Conservation (phyloP, 306 rosid species). For the Gynostemma pentaphyllum region DNA sequence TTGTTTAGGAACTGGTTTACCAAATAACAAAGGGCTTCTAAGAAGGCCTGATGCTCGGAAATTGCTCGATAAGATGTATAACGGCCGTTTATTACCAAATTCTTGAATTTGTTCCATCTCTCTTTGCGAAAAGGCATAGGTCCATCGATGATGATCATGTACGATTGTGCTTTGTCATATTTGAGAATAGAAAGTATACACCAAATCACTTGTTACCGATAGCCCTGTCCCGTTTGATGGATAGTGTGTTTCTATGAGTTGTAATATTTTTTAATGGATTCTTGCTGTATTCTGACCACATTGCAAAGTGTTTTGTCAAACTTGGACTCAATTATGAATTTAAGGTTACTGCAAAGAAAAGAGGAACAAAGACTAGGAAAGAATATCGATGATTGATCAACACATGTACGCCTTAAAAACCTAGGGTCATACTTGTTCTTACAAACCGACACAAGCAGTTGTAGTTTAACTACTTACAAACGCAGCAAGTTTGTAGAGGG, state of each 20-base stretch:
- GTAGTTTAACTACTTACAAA: background rate
- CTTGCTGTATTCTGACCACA: background rate
- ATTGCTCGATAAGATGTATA: constrained; percentile 86
- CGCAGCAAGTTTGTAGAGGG: background rate
- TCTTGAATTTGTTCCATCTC: constrained; percentile 30
- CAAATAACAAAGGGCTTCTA: constrained; percentile 84
- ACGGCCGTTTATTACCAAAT: constrained; percentile 67
- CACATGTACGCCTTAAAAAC: background rate
- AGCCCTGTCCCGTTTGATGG: too few relatives aligned
- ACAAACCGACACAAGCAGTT: background rate
- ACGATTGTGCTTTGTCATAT: too few relatives aligned
- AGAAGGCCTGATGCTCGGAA: constrained; percentile 74
- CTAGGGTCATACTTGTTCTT: background rate
- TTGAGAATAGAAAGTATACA: too few relatives aligned
- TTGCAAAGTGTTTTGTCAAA: background rate
- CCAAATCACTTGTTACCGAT: too few relatives aligned
- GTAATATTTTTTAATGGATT: too few relatives aligned
- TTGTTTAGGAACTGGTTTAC: constrained; percentile 89
- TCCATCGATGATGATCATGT: background rate
- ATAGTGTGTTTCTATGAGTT: too few relatives aligned
- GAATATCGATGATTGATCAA: background rate
- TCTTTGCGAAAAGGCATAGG: background rate
- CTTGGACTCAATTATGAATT: background rate
- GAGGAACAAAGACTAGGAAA: background rate
- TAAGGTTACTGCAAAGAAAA: background rate